Percentiles rank a stretch among this genome's conserved stretches.
Conservation (phyloP, 768 basidiomycete genomes). For the Boletus reticuloceps region DNA sequence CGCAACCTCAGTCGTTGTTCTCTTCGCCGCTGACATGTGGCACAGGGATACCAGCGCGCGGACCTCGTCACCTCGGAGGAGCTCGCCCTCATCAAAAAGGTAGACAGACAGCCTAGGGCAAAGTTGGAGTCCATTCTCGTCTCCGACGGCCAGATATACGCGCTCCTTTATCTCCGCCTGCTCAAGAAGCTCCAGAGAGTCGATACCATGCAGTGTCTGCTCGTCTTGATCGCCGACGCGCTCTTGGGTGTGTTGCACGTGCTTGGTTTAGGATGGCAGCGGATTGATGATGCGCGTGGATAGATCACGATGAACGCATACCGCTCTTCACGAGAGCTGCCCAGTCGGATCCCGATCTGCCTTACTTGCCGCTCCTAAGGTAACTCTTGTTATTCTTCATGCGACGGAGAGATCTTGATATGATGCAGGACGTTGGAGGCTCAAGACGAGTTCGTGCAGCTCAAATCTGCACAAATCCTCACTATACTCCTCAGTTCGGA, state of each 20-base stretch:
- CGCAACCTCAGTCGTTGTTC: constrained; percentile 1
- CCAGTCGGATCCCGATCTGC: constrained; percentile 73
- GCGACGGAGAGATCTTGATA: constrained; percentile 1
- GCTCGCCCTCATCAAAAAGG: constrained; percentile 82
- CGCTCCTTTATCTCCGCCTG: constrained; percentile 84
- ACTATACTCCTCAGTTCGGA: constrained; percentile 77
- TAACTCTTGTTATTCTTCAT: constrained; percentile 24
- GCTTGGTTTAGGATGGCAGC: background rate
- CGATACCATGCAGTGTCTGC: constrained; percentile 85
- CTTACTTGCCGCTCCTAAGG: constrained; percentile 79
- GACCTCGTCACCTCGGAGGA: constrained; percentile 87
- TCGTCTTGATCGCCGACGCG: constrained; percentile 87
- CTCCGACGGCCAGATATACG: constrained; percentile 81
- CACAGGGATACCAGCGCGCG: constrained; percentile 91
- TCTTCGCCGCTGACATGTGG: constrained; percentile 10
- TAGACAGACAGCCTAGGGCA: constrained; percentile 75
- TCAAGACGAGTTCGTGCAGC: constrained; percentile 93
- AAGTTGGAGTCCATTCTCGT: constrained; percentile 75
- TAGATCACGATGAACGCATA: constrained; percentile 88
- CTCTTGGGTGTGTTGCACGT: constrained; percentile 57
- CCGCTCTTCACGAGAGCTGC: constrained; percentile 63
- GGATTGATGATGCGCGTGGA: background rate
- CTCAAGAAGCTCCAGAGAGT: constrained; percentile 83
- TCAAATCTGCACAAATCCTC: constrained; percentile 85
- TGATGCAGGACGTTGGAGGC: constrained; percentile 67